These are phyloP conservation scores for Apiotrichum gamsii DNA, from an alignment of 1,284 basidiomycete species.

Conservation along the genomic window DNA sequence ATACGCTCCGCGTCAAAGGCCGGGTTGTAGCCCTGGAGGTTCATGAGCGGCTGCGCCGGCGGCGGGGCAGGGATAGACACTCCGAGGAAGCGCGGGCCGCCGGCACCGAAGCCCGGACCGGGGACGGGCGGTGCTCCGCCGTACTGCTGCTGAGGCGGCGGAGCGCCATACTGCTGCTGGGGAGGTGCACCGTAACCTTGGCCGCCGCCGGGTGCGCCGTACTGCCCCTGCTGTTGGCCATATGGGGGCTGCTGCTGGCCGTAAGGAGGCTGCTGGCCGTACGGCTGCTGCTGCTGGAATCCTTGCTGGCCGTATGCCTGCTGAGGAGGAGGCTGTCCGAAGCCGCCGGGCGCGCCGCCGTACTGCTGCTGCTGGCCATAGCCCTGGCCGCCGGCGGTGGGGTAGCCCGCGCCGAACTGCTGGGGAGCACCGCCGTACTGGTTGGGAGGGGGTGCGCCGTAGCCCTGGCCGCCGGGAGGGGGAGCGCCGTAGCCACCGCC, in stretches of 20 bases:
- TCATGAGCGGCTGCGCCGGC: constrained; percentile 34
- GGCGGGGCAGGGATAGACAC: constrained; percentile 42
- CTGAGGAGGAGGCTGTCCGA: constrained; percentile 4
- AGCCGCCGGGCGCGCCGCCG: not conserved
- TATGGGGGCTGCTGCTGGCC: not conserved
- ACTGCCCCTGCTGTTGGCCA: constrained; percentile 10
- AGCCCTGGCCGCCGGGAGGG: not conserved
- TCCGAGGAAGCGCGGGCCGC: constrained; percentile 36
- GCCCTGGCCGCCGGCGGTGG: constrained; percentile 10
- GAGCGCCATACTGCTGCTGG: constrained; percentile 8
- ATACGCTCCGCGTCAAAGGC: constrained; percentile 45
- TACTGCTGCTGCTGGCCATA: constrained; percentile 17
- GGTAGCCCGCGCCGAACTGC: constrained; percentile 13
- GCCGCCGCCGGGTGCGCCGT: constrained; percentile 12
- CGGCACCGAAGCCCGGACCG: constrained; percentile 8
- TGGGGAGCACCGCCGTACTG: constrained; percentile 11
- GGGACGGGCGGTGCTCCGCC: constrained; percentile 1
- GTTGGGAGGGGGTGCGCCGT: constrained; percentile 12
- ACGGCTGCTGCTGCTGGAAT: constrained; percentile 10
- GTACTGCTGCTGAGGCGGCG: not conserved
- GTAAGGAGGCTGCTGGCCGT: constrained; percentile 8
- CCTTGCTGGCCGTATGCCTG: constrained; percentile 9
- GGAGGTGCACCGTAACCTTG: constrained; percentile 6
- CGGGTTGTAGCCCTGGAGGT: constrained; percentile 41
- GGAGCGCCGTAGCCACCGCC: too few relatives aligned